A percentile compares a stretch with the other conserved stretches of the same genome.
Conservation (phyloP, 495 filamentous ascomycete genomes). For the Aspergillus heteromorphus region DNA sequence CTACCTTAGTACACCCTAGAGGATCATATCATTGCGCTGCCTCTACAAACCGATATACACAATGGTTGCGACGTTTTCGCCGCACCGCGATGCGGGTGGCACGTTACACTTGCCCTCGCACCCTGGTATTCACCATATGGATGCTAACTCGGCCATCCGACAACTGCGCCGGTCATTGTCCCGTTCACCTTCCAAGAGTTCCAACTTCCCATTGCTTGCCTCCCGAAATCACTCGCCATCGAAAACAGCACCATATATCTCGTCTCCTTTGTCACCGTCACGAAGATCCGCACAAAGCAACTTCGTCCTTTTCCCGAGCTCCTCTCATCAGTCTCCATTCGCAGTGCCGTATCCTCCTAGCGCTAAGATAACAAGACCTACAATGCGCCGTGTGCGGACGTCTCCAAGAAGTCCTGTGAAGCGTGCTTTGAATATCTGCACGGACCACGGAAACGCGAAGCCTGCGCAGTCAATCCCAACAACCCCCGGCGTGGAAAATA, state of each 20-base stretch:
- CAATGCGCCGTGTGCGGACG: constrained; percentile 51
- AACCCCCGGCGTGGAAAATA: constrained; percentile 54
- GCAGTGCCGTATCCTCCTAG: constrained; percentile 50
- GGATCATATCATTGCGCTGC: background rate
- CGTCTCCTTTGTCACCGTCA: constrained; percentile 48
- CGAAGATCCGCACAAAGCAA: constrained; percentile 38
- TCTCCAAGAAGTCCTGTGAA: constrained; percentile 73
- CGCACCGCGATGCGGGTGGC: constrained; percentile 61
- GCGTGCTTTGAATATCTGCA: constrained; percentile 63
- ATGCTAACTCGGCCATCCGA: constrained; percentile 68
- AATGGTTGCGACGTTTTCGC: constrained; percentile 50
- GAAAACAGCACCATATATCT: constrained; percentile 39
- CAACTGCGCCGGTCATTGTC: constrained; percentile 80
- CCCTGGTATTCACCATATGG: constrained; percentile 72
- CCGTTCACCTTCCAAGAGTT: constrained; percentile 75
- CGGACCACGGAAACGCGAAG: constrained; percentile 64
- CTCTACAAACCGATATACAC: background rate
- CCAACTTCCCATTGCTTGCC: constrained; percentile 58
- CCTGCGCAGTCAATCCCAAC: constrained; percentile 34
- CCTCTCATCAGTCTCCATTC: constrained; percentile 46
- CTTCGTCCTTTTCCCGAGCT: constrained; percentile 44
- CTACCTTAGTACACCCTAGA: background rate
- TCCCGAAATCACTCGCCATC: constrained; percentile 52
- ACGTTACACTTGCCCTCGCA: constrained; percentile 80
- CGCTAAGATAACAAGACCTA: constrained; percentile 42